Percentiles rank a stretch among this genome's conserved stretches.
phyloP scores from a whole-genome alignment of 768 basidiomycete species.

The Lactifluus volemus region DNA sequence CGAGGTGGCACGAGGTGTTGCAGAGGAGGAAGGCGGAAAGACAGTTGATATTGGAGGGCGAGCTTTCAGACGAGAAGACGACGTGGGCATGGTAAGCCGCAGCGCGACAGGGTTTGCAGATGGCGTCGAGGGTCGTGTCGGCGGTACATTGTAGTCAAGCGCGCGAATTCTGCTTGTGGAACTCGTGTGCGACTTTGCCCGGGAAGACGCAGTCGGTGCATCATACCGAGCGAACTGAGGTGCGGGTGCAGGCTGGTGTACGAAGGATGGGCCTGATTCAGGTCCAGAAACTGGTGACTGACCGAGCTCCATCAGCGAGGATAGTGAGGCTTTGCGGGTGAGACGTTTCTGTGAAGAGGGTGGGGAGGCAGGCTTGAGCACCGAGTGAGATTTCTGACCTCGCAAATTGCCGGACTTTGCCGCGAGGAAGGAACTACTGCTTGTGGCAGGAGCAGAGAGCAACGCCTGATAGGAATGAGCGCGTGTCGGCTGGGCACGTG shows the following conservation, averaged over 20 bases:
- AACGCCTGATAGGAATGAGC: slow-evolving; percentile 50
- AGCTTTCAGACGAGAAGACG: slow-evolving; percentile 57
- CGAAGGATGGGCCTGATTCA: slow-evolving; percentile 29
- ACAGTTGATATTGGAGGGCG: slow-evolving; percentile 71
- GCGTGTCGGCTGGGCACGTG: slow-evolving; percentile 39
- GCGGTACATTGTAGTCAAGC: slow-evolving; percentile 60
- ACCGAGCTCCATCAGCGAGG: slow-evolving; percentile 57
- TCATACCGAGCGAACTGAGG: slow-evolving; percentile 50
- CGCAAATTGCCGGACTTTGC: slow-evolving; percentile 69
- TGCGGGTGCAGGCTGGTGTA: slow-evolving; percentile 28
- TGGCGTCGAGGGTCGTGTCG: slow-evolving; percentile 71
- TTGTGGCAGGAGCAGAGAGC: slow-evolving; percentile 36
- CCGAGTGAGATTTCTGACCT: slow-evolving; percentile 78
- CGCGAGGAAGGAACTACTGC: slow-evolving; percentile 50
- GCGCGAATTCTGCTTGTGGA: slow-evolving; percentile 54
- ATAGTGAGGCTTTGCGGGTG: slow-evolving; percentile 70
- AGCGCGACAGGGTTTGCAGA: slow-evolving; percentile 69
- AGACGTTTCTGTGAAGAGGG: slow-evolving; percentile 55
- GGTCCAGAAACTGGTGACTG: slow-evolving; percentile 50
- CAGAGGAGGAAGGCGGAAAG: slow-evolving; percentile 42
- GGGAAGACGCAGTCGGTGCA: slow-evolving; percentile 72
- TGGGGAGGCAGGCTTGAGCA: slow-evolving; percentile 67
- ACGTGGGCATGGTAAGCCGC: slow-evolving; percentile 83
- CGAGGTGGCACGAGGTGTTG: slow-evolving; percentile 43
- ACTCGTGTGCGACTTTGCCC: slow-evolving; percentile 60